phyloP scores from a whole-genome alignment of 768 basidiomycete species.

The Boletus vermiculosoides region DNA sequence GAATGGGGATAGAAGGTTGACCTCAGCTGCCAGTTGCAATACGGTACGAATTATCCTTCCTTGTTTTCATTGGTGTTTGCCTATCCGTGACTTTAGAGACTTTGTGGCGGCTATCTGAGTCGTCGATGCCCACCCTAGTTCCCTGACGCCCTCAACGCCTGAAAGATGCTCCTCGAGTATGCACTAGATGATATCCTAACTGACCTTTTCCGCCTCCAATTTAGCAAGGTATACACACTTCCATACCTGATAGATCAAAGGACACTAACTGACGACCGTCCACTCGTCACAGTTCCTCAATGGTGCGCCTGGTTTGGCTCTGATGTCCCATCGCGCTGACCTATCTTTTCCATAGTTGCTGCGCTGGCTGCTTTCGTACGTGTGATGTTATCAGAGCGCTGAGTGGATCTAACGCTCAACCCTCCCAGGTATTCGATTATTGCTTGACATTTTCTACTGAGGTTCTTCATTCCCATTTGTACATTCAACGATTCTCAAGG shows the following conservation, averaged over 20 bases:
- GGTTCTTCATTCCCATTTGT: conserved; percentile 6
- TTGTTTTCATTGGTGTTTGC: not conserved
- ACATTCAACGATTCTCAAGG: not conserved
- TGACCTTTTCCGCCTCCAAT: conserved; percentile 18
- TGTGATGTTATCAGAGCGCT: not conserved
- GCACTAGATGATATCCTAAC: conserved; percentile 1
- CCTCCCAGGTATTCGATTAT: conserved; percentile 21
- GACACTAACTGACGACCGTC: not conserved
- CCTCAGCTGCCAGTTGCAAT: not conserved
- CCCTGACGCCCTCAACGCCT: not conserved
- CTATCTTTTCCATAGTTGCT: conserved; percentile 12
- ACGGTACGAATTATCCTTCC: not conserved
- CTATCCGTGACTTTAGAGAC: conserved; percentile 1
- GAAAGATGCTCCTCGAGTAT: conserved; percentile 8
- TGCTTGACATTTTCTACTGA: conserved; percentile 23
- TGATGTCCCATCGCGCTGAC: not conserved
- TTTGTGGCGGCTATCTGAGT: not conserved
- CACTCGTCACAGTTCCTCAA: conserved; percentile 15
- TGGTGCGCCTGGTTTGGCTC: conserved; percentile 1
- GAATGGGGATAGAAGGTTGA: not conserved
- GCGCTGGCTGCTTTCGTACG: conserved; percentile 19
- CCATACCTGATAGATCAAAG: not conserved
- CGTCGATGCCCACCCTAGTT: too few species aligned
- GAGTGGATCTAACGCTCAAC: not conserved
- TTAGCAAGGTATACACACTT: conserved; percentile 17